Evolutionary conservation across 306 rosid genomes (phyloP).

Genomic region (Abrus pulchellus): DNA sequence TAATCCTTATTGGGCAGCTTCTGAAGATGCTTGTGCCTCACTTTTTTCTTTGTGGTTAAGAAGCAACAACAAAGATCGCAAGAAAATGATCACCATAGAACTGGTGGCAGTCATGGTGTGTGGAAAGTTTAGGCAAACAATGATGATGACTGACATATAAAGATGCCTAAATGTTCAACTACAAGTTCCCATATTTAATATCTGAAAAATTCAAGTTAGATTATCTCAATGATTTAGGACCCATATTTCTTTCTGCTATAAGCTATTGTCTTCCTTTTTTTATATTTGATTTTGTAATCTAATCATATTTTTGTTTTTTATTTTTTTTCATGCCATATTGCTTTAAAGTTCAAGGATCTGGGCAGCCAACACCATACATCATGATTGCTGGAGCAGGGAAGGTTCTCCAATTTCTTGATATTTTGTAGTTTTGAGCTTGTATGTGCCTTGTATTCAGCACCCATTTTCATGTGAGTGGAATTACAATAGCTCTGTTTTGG

Average conservation of each 20-base stretch:
- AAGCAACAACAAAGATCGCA: not conserved
- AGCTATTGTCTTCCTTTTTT: not conserved
- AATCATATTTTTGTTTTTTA: not conserved
- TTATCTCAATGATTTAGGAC: not conserved
- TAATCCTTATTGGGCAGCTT: not conserved
- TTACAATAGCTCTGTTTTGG: conserved; percentile 44
- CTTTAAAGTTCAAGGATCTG: conserved; percentile 21
- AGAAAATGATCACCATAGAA: not conserved
- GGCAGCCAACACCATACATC: conserved; percentile 26
- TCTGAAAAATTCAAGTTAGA: not conserved
- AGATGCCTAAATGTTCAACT: not conserved
- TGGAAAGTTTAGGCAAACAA: not conserved
- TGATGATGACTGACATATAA: not conserved
- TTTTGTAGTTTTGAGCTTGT: conserved; percentile 37
- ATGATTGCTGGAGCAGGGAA: conserved; percentile 39
- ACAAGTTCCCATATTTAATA: not conserved
- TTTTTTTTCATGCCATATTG: conserved; percentile 13
- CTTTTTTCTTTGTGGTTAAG: not conserved
- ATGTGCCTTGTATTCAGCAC: conserved; percentile 41
- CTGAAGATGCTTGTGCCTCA: not conserved
- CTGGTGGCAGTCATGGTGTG: not conserved
- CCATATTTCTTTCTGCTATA: not conserved
- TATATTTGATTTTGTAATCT: not conserved
- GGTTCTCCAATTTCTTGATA: conserved; percentile 45
- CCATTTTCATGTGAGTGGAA: conserved; percentile 41